phyloP scores from a whole-genome alignment of 495 filamentous ascomycete species.

The Aspergillus sclerotioniger region DNA sequence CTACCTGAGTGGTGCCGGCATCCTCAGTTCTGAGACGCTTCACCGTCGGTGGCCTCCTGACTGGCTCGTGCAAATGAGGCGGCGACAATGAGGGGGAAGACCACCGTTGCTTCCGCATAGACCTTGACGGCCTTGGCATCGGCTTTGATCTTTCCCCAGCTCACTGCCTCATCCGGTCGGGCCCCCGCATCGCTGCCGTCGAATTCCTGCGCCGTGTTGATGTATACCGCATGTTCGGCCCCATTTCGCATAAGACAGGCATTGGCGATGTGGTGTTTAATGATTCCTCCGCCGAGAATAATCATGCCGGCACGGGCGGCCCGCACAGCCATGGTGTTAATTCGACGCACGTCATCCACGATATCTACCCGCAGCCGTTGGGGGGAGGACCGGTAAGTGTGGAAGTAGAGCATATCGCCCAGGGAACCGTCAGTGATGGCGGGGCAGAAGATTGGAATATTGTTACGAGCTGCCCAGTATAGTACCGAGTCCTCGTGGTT shows the following conservation, averaged over 20 bases:
- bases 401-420: constrained; percentile 97
- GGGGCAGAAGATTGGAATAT: constrained; percentile 95
- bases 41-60: constrained; percentile 10
- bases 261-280: constrained; percentile 98
- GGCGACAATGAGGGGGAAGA: constrained; percentile 91
- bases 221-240: constrained; percentile 91
- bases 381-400: constrained; percentile 84
- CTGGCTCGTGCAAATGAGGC: constrained; percentile 72
- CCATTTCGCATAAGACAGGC: constrained; percentile 96
- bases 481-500: constrained; percentile 83
- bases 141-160: constrained; percentile 96
- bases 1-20: background rate
- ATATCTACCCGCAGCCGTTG: constrained; percentile 79
- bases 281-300: constrained; percentile 84
- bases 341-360: constrained; percentile 80
- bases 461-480: constrained; percentile 92
- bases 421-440: constrained; percentile 92
- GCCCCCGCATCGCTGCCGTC: constrained; percentile 97
- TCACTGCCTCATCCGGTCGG: constrained; percentile 92
- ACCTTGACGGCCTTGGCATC: constrained; percentile 89
- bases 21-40: constrained; percentile 12
- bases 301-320: constrained; percentile 89
- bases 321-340: constrained; percentile 84
- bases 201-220: constrained; percentile 96
- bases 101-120: constrained; percentile 87